phyloP scores from a whole-genome alignment of 768 basidiomycete genomes.

The Termitomyces heimii region DNA sequence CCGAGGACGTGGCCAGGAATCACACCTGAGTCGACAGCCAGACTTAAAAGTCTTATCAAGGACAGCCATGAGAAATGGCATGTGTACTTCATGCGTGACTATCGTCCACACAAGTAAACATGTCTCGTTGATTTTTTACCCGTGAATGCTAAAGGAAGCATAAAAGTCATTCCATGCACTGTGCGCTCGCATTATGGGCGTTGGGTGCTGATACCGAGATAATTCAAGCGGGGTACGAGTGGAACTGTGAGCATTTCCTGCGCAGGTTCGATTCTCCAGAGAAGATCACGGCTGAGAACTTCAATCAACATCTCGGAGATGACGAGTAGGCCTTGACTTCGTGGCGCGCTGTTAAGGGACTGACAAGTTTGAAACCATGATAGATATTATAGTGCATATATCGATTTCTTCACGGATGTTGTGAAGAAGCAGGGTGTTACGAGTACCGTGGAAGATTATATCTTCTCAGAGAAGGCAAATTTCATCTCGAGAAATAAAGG shows the following conservation, averaged over 20 bases:
- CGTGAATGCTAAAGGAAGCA: background rate
- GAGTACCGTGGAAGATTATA: constrained; percentile 43
- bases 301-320: constrained; percentile 49
- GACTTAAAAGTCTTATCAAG: constrained; percentile 28
- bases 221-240: constrained; percentile 28
- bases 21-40: constrained; percentile 24
- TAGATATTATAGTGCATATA: constrained; percentile 53
- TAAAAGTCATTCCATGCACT: constrained; percentile 22
- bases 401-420: constrained; percentile 39
- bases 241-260: constrained; percentile 23
- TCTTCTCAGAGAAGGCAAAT: constrained; percentile 47
- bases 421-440: constrained; percentile 33
- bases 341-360: background rate
- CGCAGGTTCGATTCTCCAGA: constrained; percentile 33
- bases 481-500: constrained; percentile 22
- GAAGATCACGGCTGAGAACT: constrained; percentile 37
- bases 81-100: constrained; percentile 37
- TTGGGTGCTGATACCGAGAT: constrained; percentile 18
- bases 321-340: constrained; percentile 30
- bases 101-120: constrained; percentile 43
- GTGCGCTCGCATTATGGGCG: constrained; percentile 19
- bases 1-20: constrained; percentile 28
- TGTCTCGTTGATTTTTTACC: background rate
- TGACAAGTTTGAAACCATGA: background rate
- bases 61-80: constrained; percentile 45